These are phyloP conservation scores for Leccinum truebloodii DNA, from an alignment of 768 basidiomycete genomes.

Conservation along the genomic window DNA sequence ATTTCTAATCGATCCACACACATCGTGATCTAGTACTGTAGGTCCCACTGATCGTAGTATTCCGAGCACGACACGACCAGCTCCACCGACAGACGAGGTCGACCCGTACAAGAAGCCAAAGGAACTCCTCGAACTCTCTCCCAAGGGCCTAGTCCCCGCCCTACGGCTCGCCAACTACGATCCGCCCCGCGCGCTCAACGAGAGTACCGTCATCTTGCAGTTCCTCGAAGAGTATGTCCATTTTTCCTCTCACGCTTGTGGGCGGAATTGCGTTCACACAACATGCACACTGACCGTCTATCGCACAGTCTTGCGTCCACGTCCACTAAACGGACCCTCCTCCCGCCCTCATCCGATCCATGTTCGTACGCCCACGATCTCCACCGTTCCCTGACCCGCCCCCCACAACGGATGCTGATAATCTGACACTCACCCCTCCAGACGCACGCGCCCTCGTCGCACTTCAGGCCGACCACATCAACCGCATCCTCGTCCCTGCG, in stretches of 20 bases:
- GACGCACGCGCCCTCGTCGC: conserved; percentile 69
- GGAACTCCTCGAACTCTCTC: conserved; percentile 78
- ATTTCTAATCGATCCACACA: not conserved
- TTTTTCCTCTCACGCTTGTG: not conserved
- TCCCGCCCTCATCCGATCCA: conserved; percentile 58
- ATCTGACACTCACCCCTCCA: conserved; percentile 23
- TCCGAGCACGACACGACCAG: not conserved
- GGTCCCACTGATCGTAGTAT: conserved; percentile 10
- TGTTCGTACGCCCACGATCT: conserved; percentile 42
- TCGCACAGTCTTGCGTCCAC: conserved; percentile 50
- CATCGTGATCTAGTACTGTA: conserved; percentile 39
- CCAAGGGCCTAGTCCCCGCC: conserved; percentile 80
- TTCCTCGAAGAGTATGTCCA: conserved; percentile 70
- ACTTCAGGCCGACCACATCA: conserved; percentile 68
- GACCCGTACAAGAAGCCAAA: conserved; percentile 82
- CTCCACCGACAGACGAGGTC: conserved; percentile 57
- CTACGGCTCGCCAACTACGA: conserved; percentile 52
- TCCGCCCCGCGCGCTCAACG: conserved; percentile 68
- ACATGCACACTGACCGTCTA: not conserved
- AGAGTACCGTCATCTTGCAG: conserved; percentile 78
- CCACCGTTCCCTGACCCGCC: not conserved
- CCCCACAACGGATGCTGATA: not conserved
- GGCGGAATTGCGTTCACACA: not conserved
- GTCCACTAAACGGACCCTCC: conserved; percentile 49
- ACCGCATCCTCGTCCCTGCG: conserved; percentile 61